Evolutionary conservation across 306 rosid genomes (phyloP).

Genomic region (Lathyrus oleraceus): DNA sequence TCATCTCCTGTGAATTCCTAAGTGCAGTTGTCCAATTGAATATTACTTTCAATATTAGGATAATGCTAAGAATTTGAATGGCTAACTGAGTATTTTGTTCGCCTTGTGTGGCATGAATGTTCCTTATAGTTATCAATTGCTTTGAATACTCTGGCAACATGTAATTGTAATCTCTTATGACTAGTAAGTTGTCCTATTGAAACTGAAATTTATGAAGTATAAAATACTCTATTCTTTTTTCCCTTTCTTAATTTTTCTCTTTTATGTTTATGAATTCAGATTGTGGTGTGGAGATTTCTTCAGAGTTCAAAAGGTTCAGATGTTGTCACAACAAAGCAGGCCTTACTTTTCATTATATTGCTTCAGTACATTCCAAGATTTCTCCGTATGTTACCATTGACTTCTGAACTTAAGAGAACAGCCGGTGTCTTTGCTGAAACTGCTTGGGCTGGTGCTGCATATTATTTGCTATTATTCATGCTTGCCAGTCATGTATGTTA

Average conservation of each 20-base stretch:
- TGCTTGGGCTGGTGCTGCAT: conserved; percentile 99
- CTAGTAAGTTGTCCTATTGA: conserved; percentile 26
- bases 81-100: too few relatives aligned
- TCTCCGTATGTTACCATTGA: conserved; percentile 72
- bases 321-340: conserved; percentile 80
- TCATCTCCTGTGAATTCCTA: too few relatives aligned
- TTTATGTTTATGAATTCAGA: conserved; percentile 54
- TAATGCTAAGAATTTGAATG: too few relatives aligned
- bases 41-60: too few relatives aligned
- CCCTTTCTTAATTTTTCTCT: background rate
- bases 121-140: too few relatives aligned
- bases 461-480: conserved; percentile 88
- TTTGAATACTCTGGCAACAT: too few relatives aligned
- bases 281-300: conserved; percentile 93
- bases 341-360: conserved; percentile 81
- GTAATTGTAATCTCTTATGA: background rate
- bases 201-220: conserved; percentile 25
- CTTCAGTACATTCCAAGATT: conserved; percentile 89
- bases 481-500: conserved; percentile 89
- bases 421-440: conserved; percentile 97
- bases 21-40: too few relatives aligned
- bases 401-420: conserved; percentile 95
- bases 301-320: conserved; percentile 74
- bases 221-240: conserved; percentile 1
- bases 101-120: too few relatives aligned